Conservation (phyloP, 805 yeast genomes). For the Barnettozyma siamensis region DNA sequence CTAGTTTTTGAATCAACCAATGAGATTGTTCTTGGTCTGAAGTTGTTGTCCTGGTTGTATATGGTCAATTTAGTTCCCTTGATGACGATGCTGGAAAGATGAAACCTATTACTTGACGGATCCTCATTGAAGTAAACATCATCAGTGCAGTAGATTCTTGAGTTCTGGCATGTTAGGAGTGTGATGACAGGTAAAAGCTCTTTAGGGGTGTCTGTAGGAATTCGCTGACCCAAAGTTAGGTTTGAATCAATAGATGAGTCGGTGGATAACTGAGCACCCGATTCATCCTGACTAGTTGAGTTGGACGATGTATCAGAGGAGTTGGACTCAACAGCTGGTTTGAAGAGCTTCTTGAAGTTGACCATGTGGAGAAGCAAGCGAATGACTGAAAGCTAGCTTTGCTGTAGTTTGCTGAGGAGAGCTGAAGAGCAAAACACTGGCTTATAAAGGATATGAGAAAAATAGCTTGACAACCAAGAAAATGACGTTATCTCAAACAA, state of each 20-base stretch:
- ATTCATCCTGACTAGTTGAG: neutral
- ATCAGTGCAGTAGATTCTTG: conserved; percentile 45
- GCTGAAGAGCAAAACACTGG: neutral
- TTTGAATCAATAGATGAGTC: neutral
- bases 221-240: conserved; percentile 2
- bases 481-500: neutral
- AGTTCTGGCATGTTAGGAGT: conserved; percentile 62
- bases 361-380: neutral
- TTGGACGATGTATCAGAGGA: neutral
- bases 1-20: conserved; percentile 12
- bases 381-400: neutral
- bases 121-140: conserved; percentile 39
- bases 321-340: neutral
- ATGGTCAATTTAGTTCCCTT: conserved; percentile 53
- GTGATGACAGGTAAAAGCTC: conserved; percentile 71
- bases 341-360: neutral
- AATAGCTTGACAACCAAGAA: neutral
- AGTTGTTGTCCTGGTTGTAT: conserved; percentile 18
- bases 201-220: conserved; percentile 26
- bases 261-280: neutral
- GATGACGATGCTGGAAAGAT: conserved; percentile 20
- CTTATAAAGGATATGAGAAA: neutral
- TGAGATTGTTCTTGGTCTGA: conserved; percentile 34
- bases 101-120: neutral
- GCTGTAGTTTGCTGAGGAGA: neutral